phyloP scores from a whole-genome alignment of 805 yeast genomes.

The Ogataea saltuana region DNA sequence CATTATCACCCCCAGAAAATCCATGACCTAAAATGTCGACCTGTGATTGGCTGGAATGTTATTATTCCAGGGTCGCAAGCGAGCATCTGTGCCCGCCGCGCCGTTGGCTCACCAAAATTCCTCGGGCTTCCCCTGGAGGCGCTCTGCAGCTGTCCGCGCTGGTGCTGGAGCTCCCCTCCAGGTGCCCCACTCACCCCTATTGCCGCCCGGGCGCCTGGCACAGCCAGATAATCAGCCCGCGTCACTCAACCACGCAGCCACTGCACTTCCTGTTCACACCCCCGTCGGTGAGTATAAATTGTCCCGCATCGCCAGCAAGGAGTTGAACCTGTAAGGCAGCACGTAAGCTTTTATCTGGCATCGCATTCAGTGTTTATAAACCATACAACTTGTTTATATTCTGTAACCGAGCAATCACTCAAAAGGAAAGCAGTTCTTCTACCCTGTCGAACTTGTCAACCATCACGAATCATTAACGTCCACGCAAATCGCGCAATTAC shows the following conservation, averaged over 20 bases:
- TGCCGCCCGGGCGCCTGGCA: conserved; percentile 8
- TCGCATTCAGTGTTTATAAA: conserved; percentile 5
- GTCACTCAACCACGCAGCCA: neutral
- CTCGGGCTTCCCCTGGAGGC: neutral
- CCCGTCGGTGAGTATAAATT: conserved; percentile 4
- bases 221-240: conserved; percentile 1
- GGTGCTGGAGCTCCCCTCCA: neutral
- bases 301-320: conserved; percentile 1
- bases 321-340: neutral
- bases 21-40: conserved; percentile 19
- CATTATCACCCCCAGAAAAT: conserved; percentile 6
- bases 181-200: neutral
- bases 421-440: too few relatives aligned
- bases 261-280: neutral
- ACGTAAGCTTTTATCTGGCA: neutral
- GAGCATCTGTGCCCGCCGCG: conserved; percentile 5
- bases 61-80: conserved; percentile 13
- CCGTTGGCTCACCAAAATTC: too few relatives aligned
- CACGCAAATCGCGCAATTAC: conserved; percentile 1
- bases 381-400: conserved; percentile 4
- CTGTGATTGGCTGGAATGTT: conserved; percentile 9
- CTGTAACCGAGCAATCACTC: conserved; percentile 1
- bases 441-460: too few relatives aligned
- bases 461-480: neutral
- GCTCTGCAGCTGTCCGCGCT: neutral